Conservation (phyloP, 176 grass and related monocot species). For the Tillandsia leiboldiana region DNA sequence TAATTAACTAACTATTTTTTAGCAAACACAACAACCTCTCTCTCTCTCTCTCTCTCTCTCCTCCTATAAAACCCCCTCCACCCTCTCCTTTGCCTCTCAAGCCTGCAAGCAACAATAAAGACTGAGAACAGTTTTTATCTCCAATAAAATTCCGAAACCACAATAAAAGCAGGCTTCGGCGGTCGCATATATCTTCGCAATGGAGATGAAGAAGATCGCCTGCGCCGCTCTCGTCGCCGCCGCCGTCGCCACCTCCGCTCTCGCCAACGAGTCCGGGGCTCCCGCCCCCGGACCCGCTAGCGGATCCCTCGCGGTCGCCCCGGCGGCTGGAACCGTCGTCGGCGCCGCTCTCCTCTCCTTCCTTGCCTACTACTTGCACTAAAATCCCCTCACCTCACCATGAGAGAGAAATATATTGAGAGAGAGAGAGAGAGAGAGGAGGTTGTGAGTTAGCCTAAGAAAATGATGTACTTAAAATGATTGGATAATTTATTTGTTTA, state of each 20-base stretch:
- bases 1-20: neutral
- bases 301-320: conserved; percentile 30
- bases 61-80: conserved; percentile 42
- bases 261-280: conserved; percentile 57
- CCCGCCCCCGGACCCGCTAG: conserved; percentile 43
- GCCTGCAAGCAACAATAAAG: conserved; percentile 32
- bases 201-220: conserved; percentile 97
- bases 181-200: neutral
- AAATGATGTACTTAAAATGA: no score
- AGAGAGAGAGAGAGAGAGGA: no score
- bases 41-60: neutral
- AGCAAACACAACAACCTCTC: neutral
- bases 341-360: conserved; percentile 55
- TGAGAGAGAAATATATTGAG: no score
- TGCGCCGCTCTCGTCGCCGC: conserved; percentile 67
- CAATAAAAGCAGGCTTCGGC: neutral
- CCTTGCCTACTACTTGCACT: conserved; percentile 68
- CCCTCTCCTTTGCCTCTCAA: conserved; percentile 11
- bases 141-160: neutral
- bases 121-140: neutral
- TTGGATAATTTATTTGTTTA: no score
- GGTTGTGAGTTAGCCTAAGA: no score
- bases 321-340: conserved; percentile 33
- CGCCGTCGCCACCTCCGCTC: conserved; percentile 48
- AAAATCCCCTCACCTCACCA: neutral